phyloP scores from a whole-genome alignment of 495 filamentous ascomycete genomes.

The Daldinia loculata region DNA sequence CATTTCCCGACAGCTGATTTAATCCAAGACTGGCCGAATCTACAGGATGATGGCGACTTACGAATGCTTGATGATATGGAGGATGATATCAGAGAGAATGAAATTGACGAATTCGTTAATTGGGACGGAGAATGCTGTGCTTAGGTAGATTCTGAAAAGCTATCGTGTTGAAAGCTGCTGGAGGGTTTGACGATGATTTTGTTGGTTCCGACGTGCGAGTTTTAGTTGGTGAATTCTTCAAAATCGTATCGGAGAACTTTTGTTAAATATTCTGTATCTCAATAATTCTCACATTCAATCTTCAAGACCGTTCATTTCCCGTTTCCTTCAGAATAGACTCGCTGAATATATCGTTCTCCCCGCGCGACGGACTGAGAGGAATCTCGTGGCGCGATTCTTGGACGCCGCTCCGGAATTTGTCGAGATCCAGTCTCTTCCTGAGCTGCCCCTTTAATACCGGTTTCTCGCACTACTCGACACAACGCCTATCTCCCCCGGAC shows the following conservation, averaged over 20 bases:
- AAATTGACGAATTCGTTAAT: too few species aligned
- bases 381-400: slow-evolving; percentile 2
- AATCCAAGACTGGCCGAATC: not conserved
- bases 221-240: not conserved
- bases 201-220: too few species aligned
- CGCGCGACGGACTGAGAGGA: not conserved
- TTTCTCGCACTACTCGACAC: slow-evolving; percentile 10
- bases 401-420: slow-evolving; percentile 14
- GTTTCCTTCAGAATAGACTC: not conserved
- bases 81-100: too few species aligned
- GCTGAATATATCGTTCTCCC: not conserved
- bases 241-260: not conserved
- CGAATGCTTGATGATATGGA: not conserved
- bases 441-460: slow-evolving; percentile 3
- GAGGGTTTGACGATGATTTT: too few species aligned
- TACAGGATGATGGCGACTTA: not conserved
- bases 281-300: not conserved
- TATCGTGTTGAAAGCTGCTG: too few species aligned
- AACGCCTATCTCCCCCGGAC: not conserved
- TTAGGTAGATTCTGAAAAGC: too few species aligned
- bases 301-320: not conserved
- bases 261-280: not conserved
- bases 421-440: slow-evolving; percentile 7
- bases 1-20: not conserved
- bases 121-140: too few species aligned